phyloP scores from a whole-genome alignment of 129 eudicot genomes.

The Arctium minus region DNA sequence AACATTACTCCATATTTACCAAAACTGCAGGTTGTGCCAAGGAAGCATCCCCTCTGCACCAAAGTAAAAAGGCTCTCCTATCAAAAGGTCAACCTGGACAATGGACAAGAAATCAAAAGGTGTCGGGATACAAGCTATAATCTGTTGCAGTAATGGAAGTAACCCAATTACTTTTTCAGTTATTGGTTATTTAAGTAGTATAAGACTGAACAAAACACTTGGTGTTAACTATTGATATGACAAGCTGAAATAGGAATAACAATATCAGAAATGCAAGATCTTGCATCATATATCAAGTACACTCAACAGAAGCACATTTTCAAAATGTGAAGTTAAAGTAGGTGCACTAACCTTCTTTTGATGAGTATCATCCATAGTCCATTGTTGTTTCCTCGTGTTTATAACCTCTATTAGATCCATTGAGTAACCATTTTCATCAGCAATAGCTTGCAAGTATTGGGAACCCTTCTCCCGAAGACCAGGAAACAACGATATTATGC shows the following conservation, averaged over 20 bases:
- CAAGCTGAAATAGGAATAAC: no score
- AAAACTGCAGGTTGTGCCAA: conserved; percentile 88
- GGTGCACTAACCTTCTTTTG: conserved; percentile 49
- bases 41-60: conserved; percentile 80
- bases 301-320: not conserved
- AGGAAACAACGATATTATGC: conserved; percentile 58
- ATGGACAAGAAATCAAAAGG: no score
- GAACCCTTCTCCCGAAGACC: conserved; percentile 67
- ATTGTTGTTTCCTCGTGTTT: conserved; percentile 33
- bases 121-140: no score
- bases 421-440: conserved; percentile 61
- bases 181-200: not conserved
- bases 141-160: no score
- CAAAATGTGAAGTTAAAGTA: not conserved
- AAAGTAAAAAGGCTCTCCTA: conserved; percentile 84
- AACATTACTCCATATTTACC: conserved; percentile 41
- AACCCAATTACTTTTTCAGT: not conserved
- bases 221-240: not conserved
- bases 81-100: conserved; percentile 66
- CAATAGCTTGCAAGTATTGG: conserved; percentile 57
- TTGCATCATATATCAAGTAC: not conserved
- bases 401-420: conserved; percentile 49
- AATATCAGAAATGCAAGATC: not conserved
- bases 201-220: not conserved
- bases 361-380: conserved; percentile 40